Percentiles rank a stretch among this genome's conserved stretches.
phyloP scores from a whole-genome alignment of 2,329 filamentous ascomycete genomes.

The Geosmithia putterillii region DNA sequence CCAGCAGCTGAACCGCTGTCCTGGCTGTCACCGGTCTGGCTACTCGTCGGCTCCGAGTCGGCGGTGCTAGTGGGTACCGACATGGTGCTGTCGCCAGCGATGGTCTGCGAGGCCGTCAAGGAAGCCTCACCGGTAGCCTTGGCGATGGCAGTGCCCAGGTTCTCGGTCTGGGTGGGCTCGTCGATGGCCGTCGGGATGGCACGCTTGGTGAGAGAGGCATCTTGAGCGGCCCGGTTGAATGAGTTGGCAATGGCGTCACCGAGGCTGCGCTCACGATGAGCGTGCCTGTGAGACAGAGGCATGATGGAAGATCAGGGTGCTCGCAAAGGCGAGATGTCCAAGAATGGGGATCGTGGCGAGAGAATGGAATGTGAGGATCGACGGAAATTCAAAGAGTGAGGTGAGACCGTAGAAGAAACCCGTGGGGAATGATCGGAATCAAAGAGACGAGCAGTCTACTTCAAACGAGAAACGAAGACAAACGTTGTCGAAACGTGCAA shows the following conservation, averaged over 20 bases:
- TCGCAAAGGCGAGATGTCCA: neutral
- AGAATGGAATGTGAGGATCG: neutral
- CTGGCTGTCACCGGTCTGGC: neutral
- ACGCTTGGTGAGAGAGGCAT: neutral
- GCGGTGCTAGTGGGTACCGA: constrained; percentile 9
- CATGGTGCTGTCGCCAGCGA: constrained; percentile 5
- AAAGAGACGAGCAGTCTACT: neutral
- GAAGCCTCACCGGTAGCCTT: constrained; percentile 13
- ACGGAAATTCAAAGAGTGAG: neutral
- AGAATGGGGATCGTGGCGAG: neutral
- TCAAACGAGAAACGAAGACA: neutral
- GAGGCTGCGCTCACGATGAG: constrained; percentile 13
- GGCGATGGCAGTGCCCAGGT: constrained; percentile 15
- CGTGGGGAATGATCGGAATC: neutral
- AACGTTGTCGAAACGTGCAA: neutral
- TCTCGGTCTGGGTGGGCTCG: constrained; percentile 4
- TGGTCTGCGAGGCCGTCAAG: constrained; percentile 4
- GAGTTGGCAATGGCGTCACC: constrained; percentile 10
- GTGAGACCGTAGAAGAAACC: neutral
- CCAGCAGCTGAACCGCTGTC: neutral
- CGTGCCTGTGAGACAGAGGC: constrained; percentile 14
- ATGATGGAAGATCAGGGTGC: constrained; percentile 10
- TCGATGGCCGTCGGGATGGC: constrained; percentile 4
- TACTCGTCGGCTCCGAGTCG: neutral
- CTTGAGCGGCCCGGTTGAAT: constrained; percentile 1